phyloP scores from a whole-genome alignment of 1,284 basidiomycete species.

The Ustanciosporium gigantosporum region DNA sequence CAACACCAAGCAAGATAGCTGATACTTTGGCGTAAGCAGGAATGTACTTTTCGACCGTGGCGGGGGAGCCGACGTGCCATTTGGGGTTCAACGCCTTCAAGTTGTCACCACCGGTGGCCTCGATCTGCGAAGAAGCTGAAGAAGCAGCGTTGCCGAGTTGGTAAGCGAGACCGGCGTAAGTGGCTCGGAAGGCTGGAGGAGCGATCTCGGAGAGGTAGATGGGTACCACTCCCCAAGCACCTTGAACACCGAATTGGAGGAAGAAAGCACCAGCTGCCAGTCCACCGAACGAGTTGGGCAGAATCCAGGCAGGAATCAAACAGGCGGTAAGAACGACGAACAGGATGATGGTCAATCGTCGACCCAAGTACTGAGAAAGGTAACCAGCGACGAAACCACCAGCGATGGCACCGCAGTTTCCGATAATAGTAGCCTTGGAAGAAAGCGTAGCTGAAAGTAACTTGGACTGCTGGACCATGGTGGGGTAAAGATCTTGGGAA shows the following conservation, averaged over 20 bases:
- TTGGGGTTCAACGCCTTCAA: conserved; percentile 42
- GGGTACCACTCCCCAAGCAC: conserved; percentile 70
- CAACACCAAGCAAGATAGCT: conserved; percentile 78
- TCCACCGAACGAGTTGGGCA: conserved; percentile 60
- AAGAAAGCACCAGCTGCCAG: conserved; percentile 65
- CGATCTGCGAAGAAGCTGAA: conserved; percentile 84
- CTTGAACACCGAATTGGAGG: conserved; percentile 60
- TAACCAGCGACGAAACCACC: conserved; percentile 80
- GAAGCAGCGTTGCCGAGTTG: conserved; percentile 78
- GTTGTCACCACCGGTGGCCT: conserved; percentile 70
- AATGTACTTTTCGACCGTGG: conserved; percentile 63
- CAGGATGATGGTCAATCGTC: conserved; percentile 81
- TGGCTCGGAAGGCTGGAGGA: conserved; percentile 87
- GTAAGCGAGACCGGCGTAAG: conserved; percentile 88
- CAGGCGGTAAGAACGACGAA: conserved; percentile 59
- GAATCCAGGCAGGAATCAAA: conserved; percentile 61
- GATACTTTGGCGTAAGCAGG: conserved; percentile 84
- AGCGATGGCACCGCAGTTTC: conserved; percentile 75
- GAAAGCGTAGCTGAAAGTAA: conserved; percentile 65
- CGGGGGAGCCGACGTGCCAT: conserved; percentile 21
- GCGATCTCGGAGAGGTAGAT: conserved; percentile 88
- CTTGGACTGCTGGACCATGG: conserved; percentile 52
- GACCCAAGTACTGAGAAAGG: conserved; percentile 80
- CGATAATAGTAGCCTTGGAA: conserved; percentile 86
- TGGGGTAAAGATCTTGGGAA: conserved; percentile 55